Conservation (phyloP, 805 yeast genomes). For the Komagataella phaffii region DNA sequence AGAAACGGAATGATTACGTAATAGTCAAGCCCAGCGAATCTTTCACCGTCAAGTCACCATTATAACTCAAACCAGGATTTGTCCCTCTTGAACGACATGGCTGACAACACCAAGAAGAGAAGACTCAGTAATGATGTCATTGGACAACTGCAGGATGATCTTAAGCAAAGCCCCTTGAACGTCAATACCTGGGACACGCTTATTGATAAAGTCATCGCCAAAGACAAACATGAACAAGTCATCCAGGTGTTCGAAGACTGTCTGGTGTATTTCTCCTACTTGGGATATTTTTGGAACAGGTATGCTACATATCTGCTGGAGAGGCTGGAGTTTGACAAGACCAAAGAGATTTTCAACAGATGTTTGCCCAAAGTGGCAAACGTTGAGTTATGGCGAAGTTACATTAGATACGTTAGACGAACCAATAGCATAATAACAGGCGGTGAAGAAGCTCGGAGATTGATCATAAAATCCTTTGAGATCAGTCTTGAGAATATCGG, state of each 20-base stretch:
- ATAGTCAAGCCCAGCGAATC: not conserved
- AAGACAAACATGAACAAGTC: conserved; percentile 49
- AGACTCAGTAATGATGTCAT: conserved; percentile 17
- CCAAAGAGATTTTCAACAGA: conserved; percentile 51
- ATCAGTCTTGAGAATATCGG: conserved; percentile 73
- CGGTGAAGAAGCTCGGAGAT: conserved; percentile 66
- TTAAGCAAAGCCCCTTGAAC: conserved; percentile 39
- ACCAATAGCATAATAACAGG: conserved; percentile 62
- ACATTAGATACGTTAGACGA: conserved; percentile 65
- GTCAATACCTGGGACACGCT: conserved; percentile 43
- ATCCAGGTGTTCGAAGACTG: conserved; percentile 45
- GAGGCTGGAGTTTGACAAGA: conserved; percentile 43
- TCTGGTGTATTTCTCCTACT: conserved; percentile 50
- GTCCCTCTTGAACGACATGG: not conserved
- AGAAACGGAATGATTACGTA: not conserved
- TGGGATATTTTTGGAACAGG: conserved; percentile 61
- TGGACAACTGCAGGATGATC: conserved; percentile 43
- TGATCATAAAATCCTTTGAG: conserved; percentile 72
- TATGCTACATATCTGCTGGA: conserved; percentile 55
- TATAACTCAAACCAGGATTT: not conserved
- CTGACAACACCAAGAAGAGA: conserved; percentile 1
- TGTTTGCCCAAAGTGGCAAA: conserved; percentile 51
- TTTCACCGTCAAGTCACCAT: not conserved
- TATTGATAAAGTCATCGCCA: conserved; percentile 30
- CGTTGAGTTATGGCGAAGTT: conserved; percentile 62